Conservation (phyloP, 2,329 filamentous ascomycete genomes). For the Exophiala bonariae region DNA sequence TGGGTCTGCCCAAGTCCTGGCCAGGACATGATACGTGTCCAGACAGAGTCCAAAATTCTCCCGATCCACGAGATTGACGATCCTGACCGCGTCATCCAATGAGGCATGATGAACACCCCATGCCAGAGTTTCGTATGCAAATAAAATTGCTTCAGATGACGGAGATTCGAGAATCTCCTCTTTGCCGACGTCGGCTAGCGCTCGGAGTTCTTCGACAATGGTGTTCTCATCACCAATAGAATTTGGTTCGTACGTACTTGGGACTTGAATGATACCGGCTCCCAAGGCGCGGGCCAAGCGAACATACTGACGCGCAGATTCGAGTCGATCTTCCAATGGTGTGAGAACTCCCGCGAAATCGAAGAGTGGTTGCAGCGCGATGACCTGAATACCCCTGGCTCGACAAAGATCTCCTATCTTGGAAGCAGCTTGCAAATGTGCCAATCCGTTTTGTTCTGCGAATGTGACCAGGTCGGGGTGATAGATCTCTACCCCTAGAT, state of each 20-base stretch:
- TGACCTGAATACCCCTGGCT: conserved; percentile 30
- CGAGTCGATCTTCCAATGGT: conserved; percentile 30
- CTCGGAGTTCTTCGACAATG: conserved; percentile 33
- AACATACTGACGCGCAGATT: conserved; percentile 33
- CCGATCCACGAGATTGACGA: conserved; percentile 31
- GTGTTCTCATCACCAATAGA: conserved; percentile 24
- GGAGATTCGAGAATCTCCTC: not conserved
- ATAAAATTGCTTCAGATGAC: not conserved
- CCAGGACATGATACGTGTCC: conserved; percentile 36
- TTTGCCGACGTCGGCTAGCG: conserved; percentile 31
- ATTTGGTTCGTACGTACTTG: conserved; percentile 21
- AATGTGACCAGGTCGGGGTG: too few species aligned
- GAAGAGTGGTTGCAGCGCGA: conserved; percentile 36
- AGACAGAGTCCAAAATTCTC: conserved; percentile 38
- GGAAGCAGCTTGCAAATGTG: too few species aligned
- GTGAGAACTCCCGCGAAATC: conserved; percentile 36
- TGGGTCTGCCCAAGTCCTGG: conserved; percentile 34
- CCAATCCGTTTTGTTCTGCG: too few species aligned
- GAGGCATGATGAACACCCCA: conserved; percentile 34
- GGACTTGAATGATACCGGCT: conserved; percentile 34
- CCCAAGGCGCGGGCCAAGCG: conserved; percentile 23
- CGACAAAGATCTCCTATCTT: too few species aligned
- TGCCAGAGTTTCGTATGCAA: conserved; percentile 36
- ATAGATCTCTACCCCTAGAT: too few species aligned
- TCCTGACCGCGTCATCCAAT: conserved; percentile 33